These are phyloP conservation scores for Boeremia lycopersici DNA, from an alignment of 2,329 filamentous ascomycete genomes.

Conservation along the genomic window DNA sequence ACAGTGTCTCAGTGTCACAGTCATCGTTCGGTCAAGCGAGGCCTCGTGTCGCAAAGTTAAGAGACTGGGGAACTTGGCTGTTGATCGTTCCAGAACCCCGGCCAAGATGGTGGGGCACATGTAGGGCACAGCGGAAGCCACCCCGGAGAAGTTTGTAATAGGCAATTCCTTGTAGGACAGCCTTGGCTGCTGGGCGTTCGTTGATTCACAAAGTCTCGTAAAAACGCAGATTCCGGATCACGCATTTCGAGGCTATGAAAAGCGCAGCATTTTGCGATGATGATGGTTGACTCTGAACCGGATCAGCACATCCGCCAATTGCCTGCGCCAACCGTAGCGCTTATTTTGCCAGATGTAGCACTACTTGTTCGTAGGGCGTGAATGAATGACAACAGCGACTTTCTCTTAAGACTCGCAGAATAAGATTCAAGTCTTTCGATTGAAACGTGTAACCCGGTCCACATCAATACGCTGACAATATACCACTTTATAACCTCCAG, in stretches of 20 bases:
- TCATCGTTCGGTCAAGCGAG: neutral
- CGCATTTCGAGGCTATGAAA: neutral
- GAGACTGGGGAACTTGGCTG: neutral
- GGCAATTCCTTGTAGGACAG: too few relatives aligned
- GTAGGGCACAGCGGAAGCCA: too few relatives aligned
- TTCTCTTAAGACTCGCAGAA: neutral
- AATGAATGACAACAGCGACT: neutral
- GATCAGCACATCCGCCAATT: neutral
- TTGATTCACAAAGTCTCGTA: neutral
- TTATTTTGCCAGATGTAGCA: neutral
- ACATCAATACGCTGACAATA: too few relatives aligned
- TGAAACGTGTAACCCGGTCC: neutral
- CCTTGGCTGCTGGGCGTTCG: neutral
- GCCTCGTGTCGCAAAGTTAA: neutral
- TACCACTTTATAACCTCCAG: neutral
- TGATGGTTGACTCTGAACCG: neutral
- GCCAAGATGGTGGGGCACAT: neutral
- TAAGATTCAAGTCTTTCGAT: neutral
- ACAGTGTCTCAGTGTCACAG: too few relatives aligned
- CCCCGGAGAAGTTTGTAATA: too few relatives aligned
- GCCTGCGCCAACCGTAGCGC: neutral
- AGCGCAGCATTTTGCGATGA: neutral
- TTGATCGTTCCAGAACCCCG: neutral
- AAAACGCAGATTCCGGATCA: neutral
- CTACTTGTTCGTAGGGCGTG: conserved; percentile 5